Evolutionary conservation across 768 basidiomycete genomes (phyloP).

Genomic region (Bullera alba): DNA sequence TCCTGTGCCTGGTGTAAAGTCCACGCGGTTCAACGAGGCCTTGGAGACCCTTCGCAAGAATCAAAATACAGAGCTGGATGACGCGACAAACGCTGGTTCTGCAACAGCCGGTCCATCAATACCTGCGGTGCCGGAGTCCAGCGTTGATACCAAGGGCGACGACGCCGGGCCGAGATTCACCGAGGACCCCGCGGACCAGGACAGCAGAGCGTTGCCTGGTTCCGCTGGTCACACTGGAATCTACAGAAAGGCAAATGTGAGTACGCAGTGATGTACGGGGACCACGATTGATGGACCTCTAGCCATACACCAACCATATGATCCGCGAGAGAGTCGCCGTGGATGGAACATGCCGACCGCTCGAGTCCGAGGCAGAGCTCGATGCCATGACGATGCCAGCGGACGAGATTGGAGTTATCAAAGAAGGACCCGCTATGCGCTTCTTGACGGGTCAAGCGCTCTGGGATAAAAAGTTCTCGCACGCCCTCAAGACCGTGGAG

Average conservation of each 20-base stretch:
- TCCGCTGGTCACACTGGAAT: slow-evolving; percentile 25
- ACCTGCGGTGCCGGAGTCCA: neutral
- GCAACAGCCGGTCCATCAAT: neutral
- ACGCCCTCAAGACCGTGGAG: slow-evolving; percentile 30
- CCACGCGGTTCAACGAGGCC: neutral
- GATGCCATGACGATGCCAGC: slow-evolving; percentile 59
- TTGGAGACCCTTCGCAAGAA: too few relatives aligned
- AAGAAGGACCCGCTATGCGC: slow-evolving; percentile 67
- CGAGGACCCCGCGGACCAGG: slow-evolving; percentile 10
- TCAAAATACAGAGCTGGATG: neutral
- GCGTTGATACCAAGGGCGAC: slow-evolving; percentile 15
- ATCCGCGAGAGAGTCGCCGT: slow-evolving; percentile 85
- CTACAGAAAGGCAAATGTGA: slow-evolving; percentile 25
- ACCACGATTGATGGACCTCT: neutral
- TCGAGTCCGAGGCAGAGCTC: slow-evolving; percentile 67
- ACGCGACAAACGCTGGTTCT: too few relatives aligned
- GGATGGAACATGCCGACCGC: slow-evolving; percentile 67
- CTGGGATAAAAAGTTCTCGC: slow-evolving; percentile 38
- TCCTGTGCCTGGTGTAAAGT: too few relatives aligned
- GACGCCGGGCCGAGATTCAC: slow-evolving; percentile 37
- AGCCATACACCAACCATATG: slow-evolving; percentile 56
- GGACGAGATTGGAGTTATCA: slow-evolving; percentile 64
- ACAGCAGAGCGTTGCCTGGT: slow-evolving; percentile 15
- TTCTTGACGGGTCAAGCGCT: slow-evolving; percentile 54
- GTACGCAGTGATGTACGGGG: neutral